Conservation (phyloP, 139 green algal species). For the Tetratostichococcus sp. region DNA sequence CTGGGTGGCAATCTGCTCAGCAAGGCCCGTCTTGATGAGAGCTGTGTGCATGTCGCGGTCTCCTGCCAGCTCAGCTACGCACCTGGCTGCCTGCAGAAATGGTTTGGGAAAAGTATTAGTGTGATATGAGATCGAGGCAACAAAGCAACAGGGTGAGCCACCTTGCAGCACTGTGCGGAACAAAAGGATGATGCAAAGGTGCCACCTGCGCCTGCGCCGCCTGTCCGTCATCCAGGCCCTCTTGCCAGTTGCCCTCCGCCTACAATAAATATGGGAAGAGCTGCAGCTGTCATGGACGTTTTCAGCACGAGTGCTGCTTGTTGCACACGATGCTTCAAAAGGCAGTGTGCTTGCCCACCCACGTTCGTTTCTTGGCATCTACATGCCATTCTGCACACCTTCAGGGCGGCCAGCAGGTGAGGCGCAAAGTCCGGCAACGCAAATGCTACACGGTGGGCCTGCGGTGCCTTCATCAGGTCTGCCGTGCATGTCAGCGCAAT, state of each 20-base stretch:
- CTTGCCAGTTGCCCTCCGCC: slow-evolving; percentile 12
- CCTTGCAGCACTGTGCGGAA: too few relatives aligned
- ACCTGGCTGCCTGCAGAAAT: slow-evolving; percentile 13
- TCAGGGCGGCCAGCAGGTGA: slow-evolving; percentile 5
- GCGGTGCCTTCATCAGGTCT: slow-evolving; percentile 19
- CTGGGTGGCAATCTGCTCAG: not conserved
- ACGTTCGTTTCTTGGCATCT: too few relatives aligned
- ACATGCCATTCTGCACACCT: slow-evolving; percentile 10
- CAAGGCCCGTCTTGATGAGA: slow-evolving; percentile 7
- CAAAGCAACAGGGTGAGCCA: too few relatives aligned
- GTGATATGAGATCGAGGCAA: too few relatives aligned
- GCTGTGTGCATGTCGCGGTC: slow-evolving; percentile 6
- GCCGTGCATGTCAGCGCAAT: slow-evolving; percentile 20
- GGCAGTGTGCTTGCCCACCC: not conserved
- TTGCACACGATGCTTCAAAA: too few relatives aligned
- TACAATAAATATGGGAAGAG: not conserved
- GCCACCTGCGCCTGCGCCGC: slow-evolving; percentile 14
- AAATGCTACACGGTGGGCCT: slow-evolving; percentile 6
- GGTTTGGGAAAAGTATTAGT: too few relatives aligned
- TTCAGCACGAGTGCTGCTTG: too few relatives aligned
- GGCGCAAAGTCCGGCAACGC: slow-evolving; percentile 1
- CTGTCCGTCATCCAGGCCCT: slow-evolving; percentile 16
- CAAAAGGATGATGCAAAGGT: too few relatives aligned
- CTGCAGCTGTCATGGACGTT: too few relatives aligned
- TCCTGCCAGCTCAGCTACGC: slow-evolving; percentile 17